Conservation (phyloP, 2,329 filamentous ascomycete species). For the Lasiodiplodia hormozganensis region DNA sequence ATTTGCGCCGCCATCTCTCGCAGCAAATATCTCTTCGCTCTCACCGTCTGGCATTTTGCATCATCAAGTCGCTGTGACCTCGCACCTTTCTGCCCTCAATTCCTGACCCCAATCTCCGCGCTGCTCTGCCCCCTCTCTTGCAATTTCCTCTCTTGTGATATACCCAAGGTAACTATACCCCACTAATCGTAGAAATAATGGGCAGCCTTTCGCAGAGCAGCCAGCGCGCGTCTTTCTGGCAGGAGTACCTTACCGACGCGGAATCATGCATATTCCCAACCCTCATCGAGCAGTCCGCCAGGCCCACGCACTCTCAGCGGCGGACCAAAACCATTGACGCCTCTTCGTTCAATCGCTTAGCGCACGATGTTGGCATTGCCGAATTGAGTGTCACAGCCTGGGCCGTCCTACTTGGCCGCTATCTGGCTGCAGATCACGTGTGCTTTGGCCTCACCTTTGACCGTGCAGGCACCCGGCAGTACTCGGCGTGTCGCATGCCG, state of each 20-base stretch:
- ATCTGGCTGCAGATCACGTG: conserved; percentile 12
- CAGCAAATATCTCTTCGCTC: conserved; percentile 11
- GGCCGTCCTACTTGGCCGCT: conserved; percentile 13
- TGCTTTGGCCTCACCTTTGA: conserved; percentile 9
- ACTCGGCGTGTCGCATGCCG: conserved; percentile 11
- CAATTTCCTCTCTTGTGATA: neutral
- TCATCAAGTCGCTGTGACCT: conserved; percentile 6
- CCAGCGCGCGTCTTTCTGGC: conserved; percentile 16
- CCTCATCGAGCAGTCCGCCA: conserved; percentile 11
- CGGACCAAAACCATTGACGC: neutral
- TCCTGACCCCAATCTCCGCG: neutral
- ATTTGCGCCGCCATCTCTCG: neutral
- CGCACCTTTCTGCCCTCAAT: neutral
- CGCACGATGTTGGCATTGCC: neutral
- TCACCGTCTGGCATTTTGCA: neutral
- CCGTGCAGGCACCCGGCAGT: neutral
- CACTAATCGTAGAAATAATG: conserved; percentile 20
- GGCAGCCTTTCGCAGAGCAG: conserved; percentile 16
- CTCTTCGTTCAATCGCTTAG: neutral
- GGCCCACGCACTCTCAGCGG: neutral
- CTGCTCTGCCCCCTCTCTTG: neutral
- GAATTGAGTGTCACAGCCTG: conserved; percentile 8
- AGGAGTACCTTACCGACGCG: conserved; percentile 2
- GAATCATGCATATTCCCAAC: conserved; percentile 20
- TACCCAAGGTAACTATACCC: conserved; percentile 11